phyloP scores from a whole-genome alignment of 495 filamentous ascomycete genomes.

The Barbatosphaeria neglecta region DNA sequence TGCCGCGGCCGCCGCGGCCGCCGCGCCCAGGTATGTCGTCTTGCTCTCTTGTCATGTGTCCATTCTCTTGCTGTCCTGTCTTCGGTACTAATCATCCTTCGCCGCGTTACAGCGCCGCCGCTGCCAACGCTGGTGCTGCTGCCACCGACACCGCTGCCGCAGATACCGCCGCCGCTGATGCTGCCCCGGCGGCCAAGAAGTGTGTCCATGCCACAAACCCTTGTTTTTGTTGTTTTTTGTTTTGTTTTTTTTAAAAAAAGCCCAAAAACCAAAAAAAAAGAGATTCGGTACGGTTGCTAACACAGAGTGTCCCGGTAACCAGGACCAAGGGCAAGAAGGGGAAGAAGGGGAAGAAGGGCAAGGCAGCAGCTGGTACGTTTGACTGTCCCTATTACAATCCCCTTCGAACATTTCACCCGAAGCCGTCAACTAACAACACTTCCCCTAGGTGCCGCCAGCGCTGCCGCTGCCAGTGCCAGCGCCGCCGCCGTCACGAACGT shows the following conservation, averaged over 20 bases:
- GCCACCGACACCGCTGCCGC: constrained; percentile 2
- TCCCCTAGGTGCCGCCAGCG: background rate
- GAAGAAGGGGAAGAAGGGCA: background rate
- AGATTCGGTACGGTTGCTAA: background rate
- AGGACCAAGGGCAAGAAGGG: too few species aligned
- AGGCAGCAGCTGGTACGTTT: background rate
- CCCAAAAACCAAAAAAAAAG: too few species aligned
- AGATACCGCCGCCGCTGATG: background rate
- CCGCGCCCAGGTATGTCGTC: background rate
- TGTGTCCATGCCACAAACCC: background rate
- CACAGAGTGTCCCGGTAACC: background rate
- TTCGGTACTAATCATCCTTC: background rate
- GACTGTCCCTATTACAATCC: background rate
- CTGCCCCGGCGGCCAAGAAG: background rate
- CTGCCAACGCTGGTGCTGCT: constrained; percentile 1
- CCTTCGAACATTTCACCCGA: background rate
- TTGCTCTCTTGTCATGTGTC: too few species aligned
- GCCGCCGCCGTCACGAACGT: background rate
- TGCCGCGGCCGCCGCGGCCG: background rate
- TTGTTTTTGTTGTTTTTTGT: background rate
- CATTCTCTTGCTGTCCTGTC: background rate
- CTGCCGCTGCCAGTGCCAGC: background rate
- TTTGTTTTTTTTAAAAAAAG: too few species aligned
- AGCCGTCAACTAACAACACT: background rate
- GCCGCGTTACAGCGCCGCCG: background rate